Base-by-base conservation (phyloP, 257 asterid species). In the Avicennia marina region DNA sequence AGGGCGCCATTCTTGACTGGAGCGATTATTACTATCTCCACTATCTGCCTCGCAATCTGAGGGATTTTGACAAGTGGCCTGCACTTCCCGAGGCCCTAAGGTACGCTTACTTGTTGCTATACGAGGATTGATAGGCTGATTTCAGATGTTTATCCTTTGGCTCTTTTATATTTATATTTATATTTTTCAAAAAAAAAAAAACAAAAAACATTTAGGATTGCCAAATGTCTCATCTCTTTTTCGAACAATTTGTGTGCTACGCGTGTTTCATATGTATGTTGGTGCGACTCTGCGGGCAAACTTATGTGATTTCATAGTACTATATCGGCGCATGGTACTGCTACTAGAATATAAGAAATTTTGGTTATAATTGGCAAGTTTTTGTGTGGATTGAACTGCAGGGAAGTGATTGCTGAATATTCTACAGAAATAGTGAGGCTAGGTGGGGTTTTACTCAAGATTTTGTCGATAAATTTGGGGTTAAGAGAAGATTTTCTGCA, bases 1-100 rank as follows among this genome's bases (percentile, higher is more conserved):
- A 85, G 48, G 98, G 87, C 22, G 98, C 89, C 46, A 24, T 69
- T 46, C 95, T 90, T 42, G 98, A 90, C 56, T 90, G 98, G 98
- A 83, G 98, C 18, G 98, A 90, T 49, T 90, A 90, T 42, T 90
- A 84, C 44, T 90, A 4, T 51, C 96, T 90, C 57, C 95, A 90
- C 50, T 85, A 69, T 26, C 73, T 83, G 12, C 96, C 98, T 62
- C 63, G 62, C 53, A 64, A 66, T 10, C 67, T 90, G 79, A 77
- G 80, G 48, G 94, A 87, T 71, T 73, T 66, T 4, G 53, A 69
- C 16, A 87, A 90, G 64, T 87, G 98, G 96, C 98, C 98, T 33
- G 60, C 74, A 0, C 79, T 82, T 22, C 98, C 98, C 0, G 6
- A 3, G 15, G 52, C 78, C 18, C 78, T 87, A 15, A 82, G 96